These are phyloP conservation scores for Pestalotiopsis fici DNA, from an alignment of 2,329 filamentous ascomycete species.

Conservation along the genomic window DNA sequence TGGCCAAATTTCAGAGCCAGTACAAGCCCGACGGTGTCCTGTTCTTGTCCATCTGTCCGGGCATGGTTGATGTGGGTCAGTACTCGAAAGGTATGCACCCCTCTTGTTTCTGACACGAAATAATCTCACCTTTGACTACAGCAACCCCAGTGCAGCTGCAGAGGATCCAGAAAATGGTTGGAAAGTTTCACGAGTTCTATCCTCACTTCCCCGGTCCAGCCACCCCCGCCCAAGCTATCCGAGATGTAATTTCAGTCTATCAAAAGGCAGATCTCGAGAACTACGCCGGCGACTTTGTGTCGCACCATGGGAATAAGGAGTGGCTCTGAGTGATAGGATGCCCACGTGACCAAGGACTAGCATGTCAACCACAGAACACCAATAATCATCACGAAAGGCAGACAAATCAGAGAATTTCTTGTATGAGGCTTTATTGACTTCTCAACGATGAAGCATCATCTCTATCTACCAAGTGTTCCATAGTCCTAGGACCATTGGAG, in stretches of 20 bases:
- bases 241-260: conserved; percentile 17
- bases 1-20: conserved; percentile 41
- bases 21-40: conserved; percentile 44
- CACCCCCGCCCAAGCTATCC: conserved; percentile 21
- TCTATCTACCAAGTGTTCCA: too few relatives aligned
- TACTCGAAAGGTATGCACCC: not conserved
- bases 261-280: conserved; percentile 23
- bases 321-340: conserved; percentile 41
- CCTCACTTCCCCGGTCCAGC: conserved; percentile 24
- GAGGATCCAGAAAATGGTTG: conserved; percentile 14
- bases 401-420: too few relatives aligned
- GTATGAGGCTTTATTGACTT: too few relatives aligned
- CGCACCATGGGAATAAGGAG: conserved; percentile 53
- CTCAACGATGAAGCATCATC: too few relatives aligned
- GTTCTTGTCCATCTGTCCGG: conserved; percentile 45
- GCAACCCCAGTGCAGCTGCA: not conserved
- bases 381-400: too few relatives aligned
- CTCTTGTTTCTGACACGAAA: not conserved
- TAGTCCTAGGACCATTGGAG: too few relatives aligned
- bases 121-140: not conserved
- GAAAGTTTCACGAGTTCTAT: conserved; percentile 17
- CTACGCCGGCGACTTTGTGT: conserved; percentile 52
- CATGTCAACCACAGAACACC: too few relatives aligned
- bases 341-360: too few relatives aligned
- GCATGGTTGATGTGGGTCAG: conserved; percentile 33